Percentiles rank a stretch among this genome's conserved stretches.
phyloP scores from a whole-genome alignment of 352 stramenopile species.

The Pythium vanterpoolii region DNA sequence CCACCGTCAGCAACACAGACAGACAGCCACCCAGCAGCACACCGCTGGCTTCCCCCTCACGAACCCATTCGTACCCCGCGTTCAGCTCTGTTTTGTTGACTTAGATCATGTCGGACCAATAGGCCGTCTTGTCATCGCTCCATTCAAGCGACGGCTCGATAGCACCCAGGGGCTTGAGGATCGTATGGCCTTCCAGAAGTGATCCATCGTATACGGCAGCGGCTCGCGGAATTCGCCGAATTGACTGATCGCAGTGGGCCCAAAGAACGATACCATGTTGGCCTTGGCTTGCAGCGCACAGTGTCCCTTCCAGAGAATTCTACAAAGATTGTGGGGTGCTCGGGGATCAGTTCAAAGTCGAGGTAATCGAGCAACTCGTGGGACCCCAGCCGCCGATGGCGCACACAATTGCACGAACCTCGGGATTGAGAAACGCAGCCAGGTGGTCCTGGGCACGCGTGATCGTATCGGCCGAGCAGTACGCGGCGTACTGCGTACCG shows the following conservation, averaged over 20 bases:
- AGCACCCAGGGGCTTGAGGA: constrained; percentile 23
- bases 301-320: constrained; percentile 59
- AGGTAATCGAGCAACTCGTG: constrained; percentile 62
- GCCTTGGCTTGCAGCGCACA: constrained; percentile 42
- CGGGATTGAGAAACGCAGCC: constrained; percentile 41
- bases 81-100: constrained; percentile 44
- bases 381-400: constrained; percentile 51
- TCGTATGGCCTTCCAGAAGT: constrained; percentile 35
- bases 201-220: constrained; percentile 38
- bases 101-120: constrained; percentile 53
- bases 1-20: constrained; percentile 53
- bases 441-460: constrained; percentile 45
- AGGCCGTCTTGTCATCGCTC: constrained; percentile 60
- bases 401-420: constrained; percentile 44
- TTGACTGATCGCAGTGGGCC: constrained; percentile 43
- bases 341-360: constrained; percentile 42
- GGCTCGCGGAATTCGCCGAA: constrained; percentile 60
- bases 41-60: constrained; percentile 27
- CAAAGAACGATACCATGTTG: constrained; percentile 56
- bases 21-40: constrained; percentile 52
- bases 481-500: constrained; percentile 21
- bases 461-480: constrained; percentile 46
- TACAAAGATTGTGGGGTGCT: constrained; percentile 50
- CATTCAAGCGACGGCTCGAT: constrained; percentile 42
- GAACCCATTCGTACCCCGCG: constrained; percentile 41